These are phyloP conservation scores for Backusella liffmaniae DNA, from an alignment of 192 early-diverging fungal genomes.

Conservation along the genomic window DNA sequence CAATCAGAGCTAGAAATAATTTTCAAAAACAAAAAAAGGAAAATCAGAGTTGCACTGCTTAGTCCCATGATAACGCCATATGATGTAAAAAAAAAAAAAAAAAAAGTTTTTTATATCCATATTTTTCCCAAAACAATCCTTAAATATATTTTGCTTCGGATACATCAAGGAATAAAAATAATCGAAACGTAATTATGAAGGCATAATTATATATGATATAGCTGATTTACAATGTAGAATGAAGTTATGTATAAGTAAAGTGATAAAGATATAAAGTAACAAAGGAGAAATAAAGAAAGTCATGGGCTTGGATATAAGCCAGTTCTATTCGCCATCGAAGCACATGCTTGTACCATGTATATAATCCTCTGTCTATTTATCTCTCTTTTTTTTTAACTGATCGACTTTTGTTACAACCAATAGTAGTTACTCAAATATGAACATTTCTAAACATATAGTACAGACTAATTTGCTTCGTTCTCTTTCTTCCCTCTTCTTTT, in stretches of 20 bases:
- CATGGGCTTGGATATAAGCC: neutral
- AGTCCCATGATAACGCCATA: conserved; percentile 5
- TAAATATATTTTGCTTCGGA: neutral
- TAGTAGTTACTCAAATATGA: neutral
- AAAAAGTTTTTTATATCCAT: neutral
- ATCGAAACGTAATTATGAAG: neutral
- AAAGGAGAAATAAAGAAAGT: neutral
- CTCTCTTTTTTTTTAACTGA: neutral
- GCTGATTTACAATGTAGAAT: neutral
- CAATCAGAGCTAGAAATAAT: neutral
- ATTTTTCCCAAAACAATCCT: neutral
- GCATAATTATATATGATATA: neutral
- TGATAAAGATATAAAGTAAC: neutral
- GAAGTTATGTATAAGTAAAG: neutral
- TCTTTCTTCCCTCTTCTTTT: conserved; percentile 1
- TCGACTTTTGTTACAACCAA: neutral
- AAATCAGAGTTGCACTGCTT: neutral
- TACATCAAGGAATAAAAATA: neutral
- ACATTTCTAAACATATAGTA: neutral
- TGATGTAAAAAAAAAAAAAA: neutral
- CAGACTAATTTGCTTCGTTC: neutral
- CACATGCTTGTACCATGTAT: conserved; percentile 9
- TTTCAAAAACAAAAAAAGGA: neutral
- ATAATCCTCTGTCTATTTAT: neutral
- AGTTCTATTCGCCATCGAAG: neutral